Evolutionary conservation across 495 filamentous ascomycete genomes (phyloP), one percentile per base, ranked within the genome.

Genomic region (Paragyromitra xinjiangensis): DNA sequence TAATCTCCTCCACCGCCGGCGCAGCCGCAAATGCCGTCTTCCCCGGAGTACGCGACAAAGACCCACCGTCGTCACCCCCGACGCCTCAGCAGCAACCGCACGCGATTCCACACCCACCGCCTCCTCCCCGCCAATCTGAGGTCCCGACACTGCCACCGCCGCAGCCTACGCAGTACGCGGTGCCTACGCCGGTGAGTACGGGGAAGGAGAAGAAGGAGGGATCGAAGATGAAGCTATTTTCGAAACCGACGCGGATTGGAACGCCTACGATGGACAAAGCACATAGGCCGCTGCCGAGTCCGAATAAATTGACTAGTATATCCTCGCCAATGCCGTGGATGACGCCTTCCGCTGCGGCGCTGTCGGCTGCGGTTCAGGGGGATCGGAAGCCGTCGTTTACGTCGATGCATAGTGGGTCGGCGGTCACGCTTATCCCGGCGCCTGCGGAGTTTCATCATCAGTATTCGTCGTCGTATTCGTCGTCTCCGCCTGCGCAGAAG

Each of bases 401-500:
- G 8, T 72, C 48, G 5, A 40, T 71, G 58, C 59, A 77, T 9
- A 64, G 59, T 1, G 58, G 65, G 24, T 81, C 79, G 5, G 42
- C 72, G 5, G 42, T 63, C 19, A 81, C 78, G 7, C 78, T 81
- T 3, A 61, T 80, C 1, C 63, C 78, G 2, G 45, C 78, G 11
- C 63, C 78, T 9, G 22, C 39, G 42, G 74, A 34, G 6, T 65
- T 56, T 29, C 71, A 61, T 34, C 64, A 48, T 14, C 63, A 71
- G 22, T 77, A 44, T 59, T 66, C 72, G 34, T 37, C 63, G 4
- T 64, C 65, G 7, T 81, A 72, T 34, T 71, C 61, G 12, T 77
- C 72, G 9, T 73, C 75, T 37, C 78, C 78, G 7, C 79, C 70
- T 0, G 75, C 68, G 80, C 89, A 92, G 56, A 92, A 92, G 81